Percentiles rank a stretch among this genome's conserved stretches.
Conservation (phyloP, 345 rosid species). For the Cardiospermum halicacabum region DNA sequence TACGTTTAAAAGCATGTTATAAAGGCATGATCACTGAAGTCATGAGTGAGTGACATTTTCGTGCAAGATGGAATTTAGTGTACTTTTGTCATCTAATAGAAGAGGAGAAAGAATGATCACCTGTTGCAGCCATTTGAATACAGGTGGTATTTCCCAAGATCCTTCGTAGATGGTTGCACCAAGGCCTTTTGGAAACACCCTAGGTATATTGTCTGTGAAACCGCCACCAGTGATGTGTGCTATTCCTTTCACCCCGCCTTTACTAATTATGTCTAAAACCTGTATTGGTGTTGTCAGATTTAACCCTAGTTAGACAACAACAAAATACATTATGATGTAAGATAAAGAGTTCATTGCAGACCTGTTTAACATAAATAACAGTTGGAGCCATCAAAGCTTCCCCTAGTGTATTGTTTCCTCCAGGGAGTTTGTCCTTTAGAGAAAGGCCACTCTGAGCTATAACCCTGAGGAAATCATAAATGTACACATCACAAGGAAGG, state of each 20-base stretch:
- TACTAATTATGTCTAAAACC: constrained; percentile 74
- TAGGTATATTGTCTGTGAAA: constrained; percentile 82
- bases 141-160: constrained; percentile 69
- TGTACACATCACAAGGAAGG: not conserved
- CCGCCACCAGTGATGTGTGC: constrained; percentile 97
- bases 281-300: constrained; percentile 7
- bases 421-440: constrained; percentile 65
- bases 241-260: constrained; percentile 86
- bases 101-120: constrained; percentile 24
- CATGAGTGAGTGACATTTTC: too few species aligned
- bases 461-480: constrained; percentile 41
- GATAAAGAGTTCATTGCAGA: constrained; percentile 14
- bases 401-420: constrained; percentile 53
- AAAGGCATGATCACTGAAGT: not conserved
- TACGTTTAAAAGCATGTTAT: not conserved
- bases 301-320: not conserved
- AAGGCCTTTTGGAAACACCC: constrained; percentile 76
- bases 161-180: constrained; percentile 61
- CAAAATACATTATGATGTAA: not conserved
- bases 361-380: constrained; percentile 86
- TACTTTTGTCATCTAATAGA: not conserved
- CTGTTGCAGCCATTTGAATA: constrained; percentile 92
- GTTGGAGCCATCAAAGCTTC: constrained; percentile 97
- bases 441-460: constrained; percentile 61
- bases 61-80: not conserved